Conservation (phyloP, 2,329 filamentous ascomycete species). For the Penicillium sp. region DNA sequence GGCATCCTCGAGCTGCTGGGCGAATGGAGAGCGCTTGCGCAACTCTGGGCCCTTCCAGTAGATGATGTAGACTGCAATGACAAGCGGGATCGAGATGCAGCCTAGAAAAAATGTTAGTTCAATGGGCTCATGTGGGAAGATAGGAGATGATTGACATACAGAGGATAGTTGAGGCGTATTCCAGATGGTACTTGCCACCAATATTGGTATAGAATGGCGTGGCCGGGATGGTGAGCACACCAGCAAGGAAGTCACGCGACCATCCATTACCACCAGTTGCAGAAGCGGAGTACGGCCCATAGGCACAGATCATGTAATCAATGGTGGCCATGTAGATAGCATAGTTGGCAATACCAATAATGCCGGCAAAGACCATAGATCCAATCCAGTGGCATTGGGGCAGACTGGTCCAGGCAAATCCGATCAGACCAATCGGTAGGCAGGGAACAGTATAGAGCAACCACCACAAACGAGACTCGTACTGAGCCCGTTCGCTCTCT, state of each 20-base stretch:
- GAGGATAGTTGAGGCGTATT: constrained; percentile 64
- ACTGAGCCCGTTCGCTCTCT: constrained; percentile 58
- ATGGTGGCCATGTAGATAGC: constrained; percentile 66
- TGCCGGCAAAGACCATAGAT: constrained; percentile 58
- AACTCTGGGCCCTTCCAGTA: constrained; percentile 64
- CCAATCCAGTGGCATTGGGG: constrained; percentile 61
- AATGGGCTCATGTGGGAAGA: not conserved
- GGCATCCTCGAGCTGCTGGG: constrained; percentile 58
- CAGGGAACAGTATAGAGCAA: constrained; percentile 60
- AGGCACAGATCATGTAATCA: constrained; percentile 67
- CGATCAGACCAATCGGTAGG: constrained; percentile 60
- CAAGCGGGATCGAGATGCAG: constrained; percentile 60
- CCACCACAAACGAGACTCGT: constrained; percentile 62
- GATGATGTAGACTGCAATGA: constrained; percentile 63
- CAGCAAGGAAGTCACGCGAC: constrained; percentile 63
- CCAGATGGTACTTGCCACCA: constrained; percentile 53
- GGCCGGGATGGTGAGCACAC: constrained; percentile 61
- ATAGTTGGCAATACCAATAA: constrained; percentile 65
- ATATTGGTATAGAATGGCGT: constrained; percentile 56
- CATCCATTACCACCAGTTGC: constrained; percentile 68
- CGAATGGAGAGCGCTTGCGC: constrained; percentile 62
- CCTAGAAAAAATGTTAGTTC: constrained; percentile 22
- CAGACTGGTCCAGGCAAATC: constrained; percentile 61
- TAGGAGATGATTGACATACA: constrained; percentile 24
- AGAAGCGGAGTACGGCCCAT: constrained; percentile 64